Evolutionary conservation across 169 alveolate species (phyloP), one percentile per base, ranked within the genome.

Genomic region (Fabrea salina): DNA sequence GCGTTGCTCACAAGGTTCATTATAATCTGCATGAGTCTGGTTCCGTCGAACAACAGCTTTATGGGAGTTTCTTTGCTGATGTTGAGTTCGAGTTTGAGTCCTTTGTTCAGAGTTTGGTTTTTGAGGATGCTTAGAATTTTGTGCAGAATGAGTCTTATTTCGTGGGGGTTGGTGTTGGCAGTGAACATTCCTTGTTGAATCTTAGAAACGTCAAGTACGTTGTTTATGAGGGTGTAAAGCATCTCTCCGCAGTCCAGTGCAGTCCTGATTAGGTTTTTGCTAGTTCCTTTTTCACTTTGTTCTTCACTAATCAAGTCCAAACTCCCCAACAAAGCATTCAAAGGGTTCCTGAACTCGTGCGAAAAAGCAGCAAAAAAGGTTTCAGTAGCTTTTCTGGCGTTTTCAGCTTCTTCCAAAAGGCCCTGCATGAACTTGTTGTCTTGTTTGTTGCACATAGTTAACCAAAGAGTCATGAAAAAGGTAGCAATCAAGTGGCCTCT

Each of bases 181-280:
- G 56, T 68, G 5, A 83, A 44, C 70, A 54, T 61, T 33, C 53
- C 75, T 5, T 81, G 78, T 32, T 83, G 76, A 8, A 83, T 33
- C 49, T 83, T 83, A 22, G 85, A 84, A 2, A 75, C 85, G 58
- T 83, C 89, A 22, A 83, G 43, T 2, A 83, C 86, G 56, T 83
- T 83, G 47, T 68, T 78, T 1, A 83, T 79, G 6, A 83, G 79
- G 33, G 58, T 68, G 1, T 56, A 79, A 5, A 83, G 68, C 30
- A 83, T 64, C 33, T 78, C 89, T 53, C 86, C 89, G 40, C 86
- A 61, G 77, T 64, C 53, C 57, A 44, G 59, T 5, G 85, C 88
- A 40, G 72, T 82, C 22, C 61, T 70, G 2, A 82, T n/a, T 13
- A 61, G 43, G 32, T 43, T 32, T 41, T 67, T 8, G 19, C 22